These are phyloP conservation scores for Laetiporus sulphureus DNA, from an alignment of 1,284 basidiomycete genomes.

Conservation along the genomic window DNA sequence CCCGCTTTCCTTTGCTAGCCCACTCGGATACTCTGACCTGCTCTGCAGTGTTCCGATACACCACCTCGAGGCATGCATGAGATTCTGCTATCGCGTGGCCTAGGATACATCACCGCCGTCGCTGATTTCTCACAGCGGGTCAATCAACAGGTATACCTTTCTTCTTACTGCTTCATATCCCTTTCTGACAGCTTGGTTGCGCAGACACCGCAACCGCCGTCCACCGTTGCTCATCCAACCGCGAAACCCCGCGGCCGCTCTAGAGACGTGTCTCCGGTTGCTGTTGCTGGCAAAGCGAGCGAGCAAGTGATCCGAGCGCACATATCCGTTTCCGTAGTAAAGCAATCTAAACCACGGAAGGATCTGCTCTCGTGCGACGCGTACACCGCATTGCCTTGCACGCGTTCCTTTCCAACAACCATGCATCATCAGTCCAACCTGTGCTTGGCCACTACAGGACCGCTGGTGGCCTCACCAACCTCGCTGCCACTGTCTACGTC, in stretches of 20 bases:
- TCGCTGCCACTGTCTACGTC: constrained; percentile 14
- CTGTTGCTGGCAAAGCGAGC: constrained; percentile 13
- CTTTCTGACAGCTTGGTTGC: constrained; percentile 13
- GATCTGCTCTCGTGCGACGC: constrained; percentile 7
- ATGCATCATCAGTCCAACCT: constrained; percentile 9
- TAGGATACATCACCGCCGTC: constrained; percentile 6
- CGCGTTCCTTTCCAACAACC: constrained; percentile 3
- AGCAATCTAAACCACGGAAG: constrained; percentile 10
- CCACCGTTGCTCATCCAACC: constrained; percentile 10
- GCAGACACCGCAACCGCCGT: constrained; percentile 10
- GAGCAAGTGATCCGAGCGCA: constrained; percentile 7
- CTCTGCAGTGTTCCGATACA: constrained; percentile 1
- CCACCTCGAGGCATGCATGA: constrained; percentile 19
- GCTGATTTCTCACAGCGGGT: constrained; percentile 9
- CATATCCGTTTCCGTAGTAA: constrained; percentile 5
- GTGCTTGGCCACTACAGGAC: constrained; percentile 1
- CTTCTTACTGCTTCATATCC: constrained; percentile 12
- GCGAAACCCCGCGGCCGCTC: constrained; percentile 26
- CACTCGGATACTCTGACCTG: background rate
- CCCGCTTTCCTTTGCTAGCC: background rate
- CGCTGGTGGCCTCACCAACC: constrained; percentile 20
- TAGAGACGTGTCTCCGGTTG: constrained; percentile 21
- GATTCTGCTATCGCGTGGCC: constrained; percentile 15
- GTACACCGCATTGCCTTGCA: constrained; percentile 6
- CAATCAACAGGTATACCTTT: constrained; percentile 18